Percentiles rank a stretch among this genome's conserved stretches.
Evolutionary conservation across 2,329 filamentous ascomycete species (phyloP).

Genomic region (Colletotrichum tabaci): DNA sequence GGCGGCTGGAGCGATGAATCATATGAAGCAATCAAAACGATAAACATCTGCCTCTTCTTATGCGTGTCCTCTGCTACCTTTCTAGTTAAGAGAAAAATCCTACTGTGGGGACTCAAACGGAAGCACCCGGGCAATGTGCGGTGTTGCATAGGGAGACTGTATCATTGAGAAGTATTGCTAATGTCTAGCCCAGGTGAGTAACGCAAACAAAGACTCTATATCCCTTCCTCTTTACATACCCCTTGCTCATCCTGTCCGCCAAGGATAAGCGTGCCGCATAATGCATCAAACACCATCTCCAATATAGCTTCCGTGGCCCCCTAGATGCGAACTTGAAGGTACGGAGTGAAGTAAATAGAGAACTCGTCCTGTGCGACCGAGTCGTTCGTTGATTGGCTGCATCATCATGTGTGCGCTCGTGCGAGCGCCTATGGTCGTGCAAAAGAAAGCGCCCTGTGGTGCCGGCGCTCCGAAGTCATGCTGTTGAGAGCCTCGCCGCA

Average conservation of each 20-base stretch:
- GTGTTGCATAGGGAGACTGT: no score
- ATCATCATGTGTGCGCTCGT: neutral
- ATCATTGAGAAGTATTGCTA: neutral
- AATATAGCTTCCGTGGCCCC: neutral
- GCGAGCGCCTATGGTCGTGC: neutral
- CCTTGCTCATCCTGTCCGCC: neutral
- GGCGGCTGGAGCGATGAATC: neutral
- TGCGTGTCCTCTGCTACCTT: neutral
- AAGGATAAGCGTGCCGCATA: neutral
- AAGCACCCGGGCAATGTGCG: no score
- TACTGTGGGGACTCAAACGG: no score
- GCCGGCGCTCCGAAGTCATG: neutral
- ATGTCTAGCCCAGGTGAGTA: neutral
- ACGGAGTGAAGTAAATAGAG: neutral
- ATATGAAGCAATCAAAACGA: neutral
- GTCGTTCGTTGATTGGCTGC: constrained; percentile 4
- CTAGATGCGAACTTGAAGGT: neutral
- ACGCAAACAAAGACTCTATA: neutral
- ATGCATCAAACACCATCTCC: neutral
- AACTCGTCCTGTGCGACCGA: neutral
- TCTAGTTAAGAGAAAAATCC: no score
- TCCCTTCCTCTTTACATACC: neutral
- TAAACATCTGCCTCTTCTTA: no score
- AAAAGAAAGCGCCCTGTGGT: neutral
- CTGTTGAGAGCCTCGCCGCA: neutral